Evolutionary conservation across 2,329 filamentous ascomycete genomes (phyloP), one percentile per base, ranked within the genome.

Genomic region (Colletotrichum tofieldiae): DNA sequence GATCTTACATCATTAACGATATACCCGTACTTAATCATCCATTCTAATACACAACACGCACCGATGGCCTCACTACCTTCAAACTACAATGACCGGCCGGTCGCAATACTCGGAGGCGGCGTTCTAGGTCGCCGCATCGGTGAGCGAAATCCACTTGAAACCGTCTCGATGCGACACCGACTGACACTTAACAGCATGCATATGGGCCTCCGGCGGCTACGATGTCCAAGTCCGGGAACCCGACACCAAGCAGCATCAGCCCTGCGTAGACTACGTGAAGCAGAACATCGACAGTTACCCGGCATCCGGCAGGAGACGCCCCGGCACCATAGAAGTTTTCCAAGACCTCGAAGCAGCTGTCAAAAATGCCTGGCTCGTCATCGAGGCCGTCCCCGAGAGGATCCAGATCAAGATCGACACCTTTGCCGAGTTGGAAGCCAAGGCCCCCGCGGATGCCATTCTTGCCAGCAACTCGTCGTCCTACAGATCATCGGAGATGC

Each of bases 351-450:
- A 79, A 9, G 62, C 75, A 0, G 84, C 86, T 0, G 83, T 89
- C 6, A 63, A 77, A 1, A 78, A 85, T 43, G 83, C 86, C 3
- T 90, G 85, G 88, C 80, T 89, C 7, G 84, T 88, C n/a, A 83
- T 89, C 70, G 88, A 88, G 77, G 86, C 84, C 18, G 83, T 89
- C 0, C 87, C 86, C 0, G 88, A 89, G 75, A 84, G 82, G 65
- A 79, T 88, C 12, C 75, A 81, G 8, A 75, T 88, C 41, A 90
- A 89, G 78, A 84, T 85, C 18, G 79, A 80, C 16, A 85, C 83
- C 0, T 86, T 89, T 69, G 84, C 79, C 2, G 80, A 86, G 4
- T 79, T 89, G 11, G 86, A 87, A n/a, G 74, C 74, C 8, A 49
- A 80, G 9, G 81, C 85, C 0, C 82, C 83, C 0, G 32, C 71